Evolutionary conservation across 306 rosid genomes (phyloP).

Genomic region (Cicer yamashitae): DNA sequence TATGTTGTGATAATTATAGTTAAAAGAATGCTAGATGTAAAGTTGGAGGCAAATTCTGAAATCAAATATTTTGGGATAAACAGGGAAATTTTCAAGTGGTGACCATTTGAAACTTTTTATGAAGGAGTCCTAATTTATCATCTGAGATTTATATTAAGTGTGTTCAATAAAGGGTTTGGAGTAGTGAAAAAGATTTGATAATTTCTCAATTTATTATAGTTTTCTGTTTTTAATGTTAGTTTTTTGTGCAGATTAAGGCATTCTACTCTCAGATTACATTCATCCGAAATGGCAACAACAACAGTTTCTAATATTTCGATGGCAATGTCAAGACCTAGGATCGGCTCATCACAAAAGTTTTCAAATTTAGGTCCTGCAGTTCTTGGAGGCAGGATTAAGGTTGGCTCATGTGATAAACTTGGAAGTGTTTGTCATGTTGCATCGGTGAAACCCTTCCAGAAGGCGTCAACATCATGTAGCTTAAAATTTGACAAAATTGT

Average conservation of each 20-base stretch:
- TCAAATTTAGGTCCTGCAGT: constrained; percentile 44
- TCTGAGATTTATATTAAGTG: neutral
- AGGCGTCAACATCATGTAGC: constrained; percentile 47
- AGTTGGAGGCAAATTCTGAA: constrained; percentile 13
- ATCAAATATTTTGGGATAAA: constrained; percentile 6
- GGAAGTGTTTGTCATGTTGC: constrained; percentile 66
- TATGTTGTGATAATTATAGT: constrained; percentile 32
- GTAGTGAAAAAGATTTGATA: neutral
- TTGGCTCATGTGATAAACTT: constrained; percentile 58
- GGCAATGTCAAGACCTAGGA: constrained; percentile 59
- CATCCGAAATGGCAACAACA: constrained; percentile 68
- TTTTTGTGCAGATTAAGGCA: constrained; percentile 45
- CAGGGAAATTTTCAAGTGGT: constrained; percentile 31
- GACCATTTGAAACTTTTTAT: neutral
- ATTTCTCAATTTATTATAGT: constrained; percentile 15
- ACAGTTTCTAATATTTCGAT: constrained; percentile 71
- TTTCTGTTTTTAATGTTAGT: constrained; percentile 31
- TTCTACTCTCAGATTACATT: constrained; percentile 44
- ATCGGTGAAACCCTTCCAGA: constrained; percentile 55
- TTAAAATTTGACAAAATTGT: constrained; percentile 51
- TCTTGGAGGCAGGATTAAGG: constrained; percentile 52
- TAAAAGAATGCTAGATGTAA: constrained; percentile 23
- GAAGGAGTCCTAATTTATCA: constrained; percentile 19
- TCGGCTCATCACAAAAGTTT: constrained; percentile 57
- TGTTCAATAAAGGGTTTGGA: neutral